Percentiles rank a stretch among this genome's conserved stretches.
These are phyloP conservation scores for Scutellaria barbata DNA, from an alignment of 257 asterid genomes.

Conservation along the genomic window DNA sequence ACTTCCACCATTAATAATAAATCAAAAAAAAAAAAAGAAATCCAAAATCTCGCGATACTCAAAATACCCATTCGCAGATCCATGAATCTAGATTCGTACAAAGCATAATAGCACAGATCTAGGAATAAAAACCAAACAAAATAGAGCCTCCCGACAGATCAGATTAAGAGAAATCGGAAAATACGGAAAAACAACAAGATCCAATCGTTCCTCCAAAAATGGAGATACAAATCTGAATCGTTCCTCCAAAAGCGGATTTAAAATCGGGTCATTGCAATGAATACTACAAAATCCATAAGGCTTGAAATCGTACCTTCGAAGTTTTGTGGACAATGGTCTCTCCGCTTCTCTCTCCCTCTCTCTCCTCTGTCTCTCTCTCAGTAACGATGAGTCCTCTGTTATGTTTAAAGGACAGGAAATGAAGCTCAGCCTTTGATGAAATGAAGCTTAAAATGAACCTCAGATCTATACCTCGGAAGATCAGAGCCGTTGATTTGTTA, in stretches of 20 bases:
- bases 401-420: slow-evolving; percentile 45
- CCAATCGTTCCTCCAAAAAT: slow-evolving; percentile 29
- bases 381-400: slow-evolving; percentile 20
- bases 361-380: slow-evolving; percentile 8
- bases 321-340: slow-evolving; percentile 36
- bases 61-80: slow-evolving; percentile 39
- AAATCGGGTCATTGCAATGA: not conserved
- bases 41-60: slow-evolving; percentile 10
- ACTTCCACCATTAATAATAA: slow-evolving; percentile 18
- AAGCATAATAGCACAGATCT: slow-evolving; percentile 34
- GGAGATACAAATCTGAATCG: not conserved
- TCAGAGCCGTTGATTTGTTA: slow-evolving; percentile 48
- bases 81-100: slow-evolving; percentile 29
- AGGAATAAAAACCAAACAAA: slow-evolving; percentile 22
- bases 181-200: slow-evolving; percentile 23
- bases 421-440: slow-evolving; percentile 43
- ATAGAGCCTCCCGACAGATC: slow-evolving; percentile 27
- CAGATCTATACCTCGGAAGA: slow-evolving; percentile 40
- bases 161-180: slow-evolving; percentile 29
- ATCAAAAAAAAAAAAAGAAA: too few relatives aligned
- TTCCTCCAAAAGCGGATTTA: slow-evolving; percentile 7
- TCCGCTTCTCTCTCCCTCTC: not conserved
- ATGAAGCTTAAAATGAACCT: slow-evolving; percentile 47
- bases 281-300: not conserved
- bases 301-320: slow-evolving; percentile 43